Evolutionary conservation across 768 basidiomycete species (phyloP), one percentile per base, ranked within the genome.

Genomic region (Serendipita sp.): DNA sequence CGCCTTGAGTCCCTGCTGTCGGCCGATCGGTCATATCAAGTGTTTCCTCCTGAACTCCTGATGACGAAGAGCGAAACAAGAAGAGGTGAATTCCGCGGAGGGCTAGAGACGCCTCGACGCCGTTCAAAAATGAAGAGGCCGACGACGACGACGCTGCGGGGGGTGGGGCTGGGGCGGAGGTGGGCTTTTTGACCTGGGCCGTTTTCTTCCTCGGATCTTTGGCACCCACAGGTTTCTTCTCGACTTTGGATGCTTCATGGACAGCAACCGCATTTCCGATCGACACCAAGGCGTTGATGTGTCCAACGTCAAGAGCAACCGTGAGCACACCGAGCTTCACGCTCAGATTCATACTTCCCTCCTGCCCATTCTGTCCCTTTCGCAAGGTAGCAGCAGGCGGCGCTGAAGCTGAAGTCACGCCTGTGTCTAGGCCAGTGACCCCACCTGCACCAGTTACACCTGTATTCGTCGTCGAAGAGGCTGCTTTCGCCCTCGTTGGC

Each of bases 251-350:
- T 23, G 23, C 23, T 23, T 23, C 23, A 23, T 23, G 23, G 23
- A 23, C 23, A 40, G 40, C 13, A 27, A 60, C 46, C 50, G 64
- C 18, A 34, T 64, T 52, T 13, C 34, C 40, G 44, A 73, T 66
- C 34, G 78, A 75, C 52, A 83, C 62, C 1, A 87, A 65, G 63
- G 75, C 74, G 18, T 77, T 75, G 27, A 87, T 69, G 68, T 87
- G 84, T 73, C 79, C 76, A 5, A 84, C 81, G 63, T 75, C 76
- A 62, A 85, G 69, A 11, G 79, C 80, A 66, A 79, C 80, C 2
- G 82, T 79, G n/a, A 87, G 69, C 8, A 79, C 70, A 16, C 84
- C 84, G 3, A 78, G 63, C 3, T 74, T 73, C 44, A 83, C 52
- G 40, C 77, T 73, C 2, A 85, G 45, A 52, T 73, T 69, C 5